Conservation (phyloP, 164 flowering plant genomes). For the Nymphaea colorata region DNA sequence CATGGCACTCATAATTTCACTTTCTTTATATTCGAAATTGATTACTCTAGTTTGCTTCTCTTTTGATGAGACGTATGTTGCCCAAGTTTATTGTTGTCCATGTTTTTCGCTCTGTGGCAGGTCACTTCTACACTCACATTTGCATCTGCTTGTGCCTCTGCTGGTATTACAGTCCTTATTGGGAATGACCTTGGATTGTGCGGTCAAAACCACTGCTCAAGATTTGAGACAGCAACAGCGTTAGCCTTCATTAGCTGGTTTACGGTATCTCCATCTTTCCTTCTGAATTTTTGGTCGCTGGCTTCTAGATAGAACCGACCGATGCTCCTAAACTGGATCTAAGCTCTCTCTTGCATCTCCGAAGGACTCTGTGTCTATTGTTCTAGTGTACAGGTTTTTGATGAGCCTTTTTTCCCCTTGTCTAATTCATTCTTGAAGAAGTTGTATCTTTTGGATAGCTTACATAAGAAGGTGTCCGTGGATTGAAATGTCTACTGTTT, state of each 20-base stretch:
- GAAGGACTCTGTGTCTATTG: neutral
- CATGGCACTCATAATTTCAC: too few relatives aligned
- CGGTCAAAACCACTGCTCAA: slow-evolving; percentile 41
- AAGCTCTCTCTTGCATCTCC: neutral
- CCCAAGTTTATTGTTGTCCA: too few relatives aligned
- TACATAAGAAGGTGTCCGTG: neutral
- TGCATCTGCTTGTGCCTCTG: slow-evolving; percentile 19
- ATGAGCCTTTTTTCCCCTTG: neutral
- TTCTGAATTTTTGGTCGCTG: slow-evolving; percentile 72
- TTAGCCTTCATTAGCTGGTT: slow-evolving; percentile 91
- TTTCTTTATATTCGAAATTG: too few relatives aligned
- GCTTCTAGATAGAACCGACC: slow-evolving; percentile 30
- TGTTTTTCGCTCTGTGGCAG: slow-evolving; percentile 3
- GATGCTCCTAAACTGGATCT: neutral
- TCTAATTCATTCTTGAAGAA: neutral
- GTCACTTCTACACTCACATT: slow-evolving; percentile 15
- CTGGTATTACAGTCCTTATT: slow-evolving; percentile 60
- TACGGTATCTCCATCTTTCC: slow-evolving; percentile 53
- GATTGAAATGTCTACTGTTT: neutral
- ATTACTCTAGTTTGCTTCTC: too few relatives aligned
- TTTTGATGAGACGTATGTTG: too few relatives aligned
- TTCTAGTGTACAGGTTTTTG: neutral
- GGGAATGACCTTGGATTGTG: slow-evolving; percentile 60
- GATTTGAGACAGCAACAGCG: slow-evolving; percentile 70
- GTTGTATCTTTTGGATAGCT: neutral